phyloP scores from a whole-genome alignment of 805 yeast species.

The Saturnispora ahearnii region DNA sequence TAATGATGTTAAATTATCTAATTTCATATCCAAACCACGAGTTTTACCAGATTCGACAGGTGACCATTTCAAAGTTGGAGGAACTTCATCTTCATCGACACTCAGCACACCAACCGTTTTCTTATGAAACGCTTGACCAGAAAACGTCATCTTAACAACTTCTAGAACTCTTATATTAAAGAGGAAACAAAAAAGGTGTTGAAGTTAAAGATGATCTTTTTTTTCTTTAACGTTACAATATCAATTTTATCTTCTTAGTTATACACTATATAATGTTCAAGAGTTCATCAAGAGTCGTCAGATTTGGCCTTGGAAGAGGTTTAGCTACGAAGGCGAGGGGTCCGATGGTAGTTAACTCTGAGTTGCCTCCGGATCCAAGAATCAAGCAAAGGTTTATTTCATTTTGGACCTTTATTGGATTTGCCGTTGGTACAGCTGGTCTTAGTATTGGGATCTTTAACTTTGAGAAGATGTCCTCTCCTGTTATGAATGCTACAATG shows the following conservation, averaged over 20 bases:
- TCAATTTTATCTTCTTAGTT: too few relatives aligned
- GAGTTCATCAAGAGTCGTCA: constrained; percentile 8
- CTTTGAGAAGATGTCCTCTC: constrained; percentile 87
- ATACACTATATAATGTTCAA: constrained; percentile 6
- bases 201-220: background rate
- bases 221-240: too few relatives aligned
- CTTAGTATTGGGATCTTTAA: constrained; percentile 67
- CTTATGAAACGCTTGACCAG: constrained; percentile 40
- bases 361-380: constrained; percentile 70
- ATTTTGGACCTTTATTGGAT: constrained; percentile 39
- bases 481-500: constrained; percentile 78
- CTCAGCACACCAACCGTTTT: constrained; percentile 49
- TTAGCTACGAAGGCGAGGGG: background rate
- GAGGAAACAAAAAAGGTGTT: background rate
- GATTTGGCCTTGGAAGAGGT: constrained; percentile 1
- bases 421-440: constrained; percentile 44
- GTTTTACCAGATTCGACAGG: constrained; percentile 42
- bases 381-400: constrained; percentile 35
- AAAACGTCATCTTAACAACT: background rate
- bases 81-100: constrained; percentile 46
- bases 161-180: background rate
- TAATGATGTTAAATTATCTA: constrained; percentile 39
- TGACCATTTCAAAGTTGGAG: constrained; percentile 48
- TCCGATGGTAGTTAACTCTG: constrained; percentile 63
- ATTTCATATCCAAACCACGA: constrained; percentile 32